Conservation (phyloP, 2,329 filamentous ascomycete genomes). For the Nannizziopsis barbatae region DNA sequence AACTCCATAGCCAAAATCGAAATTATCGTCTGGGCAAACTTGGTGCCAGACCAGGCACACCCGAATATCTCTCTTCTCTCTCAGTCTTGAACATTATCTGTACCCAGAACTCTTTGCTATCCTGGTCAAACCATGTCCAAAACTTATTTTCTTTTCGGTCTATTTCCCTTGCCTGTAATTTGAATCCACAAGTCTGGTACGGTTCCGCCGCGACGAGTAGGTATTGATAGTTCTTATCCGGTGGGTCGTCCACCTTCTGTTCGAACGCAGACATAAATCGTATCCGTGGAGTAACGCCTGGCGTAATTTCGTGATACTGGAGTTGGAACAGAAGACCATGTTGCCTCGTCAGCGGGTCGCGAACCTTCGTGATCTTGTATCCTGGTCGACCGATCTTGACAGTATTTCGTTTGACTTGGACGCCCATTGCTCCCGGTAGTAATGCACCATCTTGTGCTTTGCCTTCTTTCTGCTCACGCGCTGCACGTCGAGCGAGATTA, state of each 20-base stretch:
- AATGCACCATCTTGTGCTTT: conserved; percentile 51
- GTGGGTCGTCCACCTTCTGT: conserved; percentile 83
- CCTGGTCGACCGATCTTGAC: conserved; percentile 94
- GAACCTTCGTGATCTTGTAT: conserved; percentile 94
- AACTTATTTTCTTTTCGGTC: conserved; percentile 79
- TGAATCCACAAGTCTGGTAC: conserved; percentile 95
- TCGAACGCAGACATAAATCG: conserved; percentile 97
- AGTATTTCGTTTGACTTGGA: conserved; percentile 67
- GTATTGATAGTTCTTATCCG: conserved; percentile 90
- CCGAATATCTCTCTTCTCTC: conserved; percentile 75
- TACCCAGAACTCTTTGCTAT: conserved; percentile 94
- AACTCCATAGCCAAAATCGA: background rate
- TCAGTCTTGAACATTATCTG: conserved; percentile 98
- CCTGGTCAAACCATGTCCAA: conserved; percentile 91
- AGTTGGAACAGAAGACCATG: conserved; percentile 90
- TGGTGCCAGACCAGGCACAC: conserved; percentile 53
- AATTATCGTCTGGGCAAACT: conserved; percentile 24
- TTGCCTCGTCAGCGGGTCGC: conserved; percentile 79
- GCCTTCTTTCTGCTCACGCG: conserved; percentile 88
- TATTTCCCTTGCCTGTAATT: conserved; percentile 85
- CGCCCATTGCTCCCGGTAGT: conserved; percentile 59
- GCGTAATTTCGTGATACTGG: conserved; percentile 81
- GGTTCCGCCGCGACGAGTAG: conserved; percentile 90
- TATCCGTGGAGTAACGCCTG: conserved; percentile 65
- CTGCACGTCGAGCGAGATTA: conserved; percentile 87